Evolutionary conservation across 768 basidiomycete species (phyloP).

Genomic region (Tulasnella sp.): DNA sequence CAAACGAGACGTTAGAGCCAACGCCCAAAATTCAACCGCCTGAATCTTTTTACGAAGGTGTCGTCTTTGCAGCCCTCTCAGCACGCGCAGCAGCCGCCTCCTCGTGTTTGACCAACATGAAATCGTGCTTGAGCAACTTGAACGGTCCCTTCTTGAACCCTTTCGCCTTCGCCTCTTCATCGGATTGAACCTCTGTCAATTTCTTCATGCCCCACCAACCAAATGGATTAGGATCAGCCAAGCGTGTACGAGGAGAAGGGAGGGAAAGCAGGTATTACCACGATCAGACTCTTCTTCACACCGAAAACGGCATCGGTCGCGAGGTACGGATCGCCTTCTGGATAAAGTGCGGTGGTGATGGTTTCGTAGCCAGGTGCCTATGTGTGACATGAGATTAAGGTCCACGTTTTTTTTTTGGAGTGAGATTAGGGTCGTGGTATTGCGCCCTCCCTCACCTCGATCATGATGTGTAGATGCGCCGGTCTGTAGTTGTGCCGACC

Average conservation of each 20-base stretch:
- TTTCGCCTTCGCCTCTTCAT: conserved; percentile 42
- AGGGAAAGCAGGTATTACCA: conserved; percentile 38
- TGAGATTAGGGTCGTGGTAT: background rate
- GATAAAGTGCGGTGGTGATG: conserved; percentile 64
- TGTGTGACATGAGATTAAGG: background rate
- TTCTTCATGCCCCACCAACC: too few relatives aligned
- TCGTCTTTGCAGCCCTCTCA: conserved; percentile 11
- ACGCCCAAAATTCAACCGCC: too few relatives aligned
- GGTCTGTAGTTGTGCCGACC: conserved; percentile 65
- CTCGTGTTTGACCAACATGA: conserved; percentile 36
- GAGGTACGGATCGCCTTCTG: conserved; percentile 56
- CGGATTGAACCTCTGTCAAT: conserved; percentile 43
- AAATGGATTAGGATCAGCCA: background rate
- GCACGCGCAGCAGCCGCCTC: conserved; percentile 30
- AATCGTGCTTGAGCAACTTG: conserved; percentile 39
- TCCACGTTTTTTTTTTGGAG: too few relatives aligned
- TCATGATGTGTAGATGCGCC: conserved; percentile 66
- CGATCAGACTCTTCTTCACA: conserved; percentile 65
- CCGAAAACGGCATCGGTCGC: conserved; percentile 72
- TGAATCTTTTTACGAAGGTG: too few relatives aligned
- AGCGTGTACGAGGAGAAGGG: background rate
- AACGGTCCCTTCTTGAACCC: conserved; percentile 42
- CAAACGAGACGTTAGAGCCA: too few relatives aligned
- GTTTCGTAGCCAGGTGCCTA: conserved; percentile 59
- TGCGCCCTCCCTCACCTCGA: conserved; percentile 29